Evolutionary conservation across 1,284 basidiomycete species (phyloP).

Genomic region (Apiotrichum gracile): DNA sequence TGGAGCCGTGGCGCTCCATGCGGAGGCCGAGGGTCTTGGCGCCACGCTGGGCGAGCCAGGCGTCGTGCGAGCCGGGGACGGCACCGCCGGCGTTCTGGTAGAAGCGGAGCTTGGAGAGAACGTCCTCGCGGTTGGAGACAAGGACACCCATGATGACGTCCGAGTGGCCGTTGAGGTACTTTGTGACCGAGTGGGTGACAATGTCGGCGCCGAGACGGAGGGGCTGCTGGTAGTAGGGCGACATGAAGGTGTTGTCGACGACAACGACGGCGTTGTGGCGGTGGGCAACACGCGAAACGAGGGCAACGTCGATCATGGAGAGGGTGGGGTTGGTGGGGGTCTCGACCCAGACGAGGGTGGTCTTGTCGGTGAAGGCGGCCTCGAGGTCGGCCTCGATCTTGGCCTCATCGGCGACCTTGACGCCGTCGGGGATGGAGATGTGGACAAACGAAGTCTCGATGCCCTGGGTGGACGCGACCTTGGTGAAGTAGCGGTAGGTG

Average conservation of each 20-base stretch:
- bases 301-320: conserved; percentile 49
- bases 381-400: conserved; percentile 6
- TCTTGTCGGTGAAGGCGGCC: conserved; percentile 3
- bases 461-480: conserved; percentile 64
- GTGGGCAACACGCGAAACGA: conserved; percentile 15
- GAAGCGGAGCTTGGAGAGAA: conserved; percentile 59
- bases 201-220: conserved; percentile 54
- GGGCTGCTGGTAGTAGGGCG: conserved; percentile 85
- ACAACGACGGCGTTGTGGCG: conserved; percentile 13
- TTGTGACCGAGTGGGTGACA: conserved; percentile 58
- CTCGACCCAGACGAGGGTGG: conserved; percentile 91
- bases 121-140: conserved; percentile 50
- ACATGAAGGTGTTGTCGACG: conserved; percentile 88
- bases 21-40: conserved; percentile 83
- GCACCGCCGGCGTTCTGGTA: conserved; percentile 86
- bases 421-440: conserved; percentile 44
- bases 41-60: conserved; percentile 84
- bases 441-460: conserved; percentile 80
- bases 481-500: conserved; percentile 75
- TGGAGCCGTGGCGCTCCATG: conserved; percentile 79
- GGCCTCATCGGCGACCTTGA: conserved; percentile 4
- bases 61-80: conserved; percentile 81
- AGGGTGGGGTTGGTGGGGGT: conserved; percentile 92
- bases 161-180: conserved; percentile 90
- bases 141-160: conserved; percentile 84